Evolutionary conservation across 495 filamentous ascomycete genomes (phyloP).

Genomic region (Podospora australis): DNA sequence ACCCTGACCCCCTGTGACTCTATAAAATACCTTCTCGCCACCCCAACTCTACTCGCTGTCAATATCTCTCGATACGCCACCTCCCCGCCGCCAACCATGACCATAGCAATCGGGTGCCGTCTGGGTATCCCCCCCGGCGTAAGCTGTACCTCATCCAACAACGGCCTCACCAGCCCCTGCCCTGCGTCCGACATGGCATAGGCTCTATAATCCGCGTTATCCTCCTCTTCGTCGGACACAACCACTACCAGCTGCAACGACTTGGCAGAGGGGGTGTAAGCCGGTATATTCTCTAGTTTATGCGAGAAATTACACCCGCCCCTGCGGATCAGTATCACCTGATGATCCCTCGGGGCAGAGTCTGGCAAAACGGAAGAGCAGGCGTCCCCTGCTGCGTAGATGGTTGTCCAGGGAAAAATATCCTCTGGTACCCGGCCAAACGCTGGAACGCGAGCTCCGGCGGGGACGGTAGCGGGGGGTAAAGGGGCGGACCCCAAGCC

Average conservation of each 20-base stretch:
- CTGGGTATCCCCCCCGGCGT: constrained; percentile 66
- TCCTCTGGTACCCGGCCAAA: constrained; percentile 22
- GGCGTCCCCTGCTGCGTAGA: constrained; percentile 65
- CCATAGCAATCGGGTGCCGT: constrained; percentile 69
- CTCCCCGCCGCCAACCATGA: constrained; percentile 77
- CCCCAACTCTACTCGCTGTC: constrained; percentile 55
- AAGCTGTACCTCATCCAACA: constrained; percentile 68
- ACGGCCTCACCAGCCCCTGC: constrained; percentile 47
- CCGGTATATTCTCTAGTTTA: constrained; percentile 79
- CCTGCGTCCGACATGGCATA: constrained; percentile 7
- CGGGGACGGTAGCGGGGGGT: constrained; percentile 55
- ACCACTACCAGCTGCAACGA: constrained; percentile 76
- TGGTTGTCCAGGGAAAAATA: constrained; percentile 54
- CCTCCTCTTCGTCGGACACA: constrained; percentile 60
- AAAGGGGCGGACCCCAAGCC: constrained; percentile 72
- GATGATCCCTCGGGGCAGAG: constrained; percentile 55
- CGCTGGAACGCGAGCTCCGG: constrained; percentile 36
- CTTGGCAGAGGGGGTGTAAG: constrained; percentile 52
- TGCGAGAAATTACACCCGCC: constrained; percentile 79
- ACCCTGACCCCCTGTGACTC: constrained; percentile 75
- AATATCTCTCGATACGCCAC: constrained; percentile 57
- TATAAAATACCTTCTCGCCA: constrained; percentile 72
- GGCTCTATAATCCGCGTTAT: constrained; percentile 15
- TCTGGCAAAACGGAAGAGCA: constrained; percentile 59
- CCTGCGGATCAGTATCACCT: constrained; percentile 76